Evolutionary conservation across 805 yeast genomes (phyloP).

Genomic region (Kazachstania viticola): DNA sequence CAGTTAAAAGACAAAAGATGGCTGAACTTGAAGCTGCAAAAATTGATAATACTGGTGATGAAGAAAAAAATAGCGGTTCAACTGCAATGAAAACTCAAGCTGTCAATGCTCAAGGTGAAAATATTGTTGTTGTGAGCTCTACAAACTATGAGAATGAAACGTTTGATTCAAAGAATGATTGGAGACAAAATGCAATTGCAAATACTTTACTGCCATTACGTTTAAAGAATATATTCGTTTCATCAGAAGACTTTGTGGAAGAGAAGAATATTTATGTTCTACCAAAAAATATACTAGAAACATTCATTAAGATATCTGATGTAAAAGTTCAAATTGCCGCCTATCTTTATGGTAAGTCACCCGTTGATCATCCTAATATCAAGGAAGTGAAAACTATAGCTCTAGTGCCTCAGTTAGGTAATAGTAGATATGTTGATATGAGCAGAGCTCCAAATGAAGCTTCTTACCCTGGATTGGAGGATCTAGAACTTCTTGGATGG

Average conservation of each 20-base stretch:
- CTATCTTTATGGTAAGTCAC: slow-evolving; percentile 67
- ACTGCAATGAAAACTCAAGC: slow-evolving; percentile 76
- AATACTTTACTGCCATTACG: slow-evolving; percentile 62
- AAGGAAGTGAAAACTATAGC: slow-evolving; percentile 71
- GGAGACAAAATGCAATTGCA: slow-evolving; percentile 83
- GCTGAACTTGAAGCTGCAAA: slow-evolving; percentile 53
- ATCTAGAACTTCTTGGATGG: slow-evolving; percentile 80
- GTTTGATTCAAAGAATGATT: slow-evolving; percentile 76
- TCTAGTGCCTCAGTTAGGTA: slow-evolving; percentile 82
- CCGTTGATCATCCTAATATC: slow-evolving; percentile 55
- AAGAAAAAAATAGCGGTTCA: slow-evolving; percentile 36
- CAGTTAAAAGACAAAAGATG: slow-evolving; percentile 73
- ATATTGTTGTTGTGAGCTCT: slow-evolving; percentile 87
- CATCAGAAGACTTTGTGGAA: slow-evolving; percentile 53
- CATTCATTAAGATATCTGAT: slow-evolving; percentile 73
- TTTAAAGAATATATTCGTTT: slow-evolving; percentile 60
- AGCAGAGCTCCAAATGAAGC: slow-evolving; percentile 28
- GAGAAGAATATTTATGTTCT: slow-evolving; percentile 57
- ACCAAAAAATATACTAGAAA: slow-evolving; percentile 71
- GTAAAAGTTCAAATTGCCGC: slow-evolving; percentile 75
- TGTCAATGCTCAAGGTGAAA: slow-evolving; percentile 90
- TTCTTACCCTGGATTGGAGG: slow-evolving; percentile 32
- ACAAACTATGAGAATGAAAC: slow-evolving; percentile 75
- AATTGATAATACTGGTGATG: slow-evolving; percentile 14
- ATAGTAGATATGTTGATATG: slow-evolving; percentile 49